Evolutionary conservation across 1,284 basidiomycete species (phyloP).

Genomic region (Papiliotrema laurentii): DNA sequence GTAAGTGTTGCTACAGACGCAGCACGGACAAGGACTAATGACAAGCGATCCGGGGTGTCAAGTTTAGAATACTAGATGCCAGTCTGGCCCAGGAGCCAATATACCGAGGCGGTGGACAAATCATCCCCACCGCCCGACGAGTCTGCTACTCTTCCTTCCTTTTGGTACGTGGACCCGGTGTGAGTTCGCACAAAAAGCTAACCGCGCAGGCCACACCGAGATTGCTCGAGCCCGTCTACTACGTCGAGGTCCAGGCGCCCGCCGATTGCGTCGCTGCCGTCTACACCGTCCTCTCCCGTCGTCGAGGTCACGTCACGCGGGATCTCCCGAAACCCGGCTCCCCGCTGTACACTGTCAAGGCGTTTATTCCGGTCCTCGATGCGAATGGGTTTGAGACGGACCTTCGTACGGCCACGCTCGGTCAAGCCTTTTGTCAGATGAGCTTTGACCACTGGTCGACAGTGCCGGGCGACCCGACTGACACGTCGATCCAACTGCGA

Average conservation of each 20-base stretch:
- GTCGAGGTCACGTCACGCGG: constrained; percentile 95
- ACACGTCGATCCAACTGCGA: constrained; percentile 88
- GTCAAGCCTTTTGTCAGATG: constrained; percentile 94
- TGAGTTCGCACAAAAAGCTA: neutral
- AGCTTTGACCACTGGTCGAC: constrained; percentile 98
- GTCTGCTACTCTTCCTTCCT: constrained; percentile 99
- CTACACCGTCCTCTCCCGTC: constrained; percentile 92
- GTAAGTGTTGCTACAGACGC: constrained; percentile 66
- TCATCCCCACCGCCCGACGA: constrained; percentile 93
- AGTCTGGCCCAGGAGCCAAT: constrained; percentile 90
- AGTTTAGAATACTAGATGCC: constrained; percentile 92
- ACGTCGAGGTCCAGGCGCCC: constrained; percentile 95
- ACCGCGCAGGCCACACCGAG: constrained; percentile 71
- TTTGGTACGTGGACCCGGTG: constrained; percentile 58
- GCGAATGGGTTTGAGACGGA: constrained; percentile 99
- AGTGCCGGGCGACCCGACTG: constrained; percentile 96
- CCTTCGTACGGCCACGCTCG: constrained; percentile 91
- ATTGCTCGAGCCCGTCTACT: constrained; percentile 95
- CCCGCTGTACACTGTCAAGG: constrained; percentile 94
- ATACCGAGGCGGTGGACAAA: constrained; percentile 95
- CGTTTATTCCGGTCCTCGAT: constrained; percentile 95
- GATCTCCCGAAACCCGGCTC: constrained; percentile 97
- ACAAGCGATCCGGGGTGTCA: constrained; percentile 93
- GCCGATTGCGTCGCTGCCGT: constrained; percentile 98
- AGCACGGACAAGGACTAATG: neutral